These are phyloP conservation scores for Leccinum fuscescens DNA, from an alignment of 1,284 basidiomycete genomes.

Conservation along the genomic window DNA sequence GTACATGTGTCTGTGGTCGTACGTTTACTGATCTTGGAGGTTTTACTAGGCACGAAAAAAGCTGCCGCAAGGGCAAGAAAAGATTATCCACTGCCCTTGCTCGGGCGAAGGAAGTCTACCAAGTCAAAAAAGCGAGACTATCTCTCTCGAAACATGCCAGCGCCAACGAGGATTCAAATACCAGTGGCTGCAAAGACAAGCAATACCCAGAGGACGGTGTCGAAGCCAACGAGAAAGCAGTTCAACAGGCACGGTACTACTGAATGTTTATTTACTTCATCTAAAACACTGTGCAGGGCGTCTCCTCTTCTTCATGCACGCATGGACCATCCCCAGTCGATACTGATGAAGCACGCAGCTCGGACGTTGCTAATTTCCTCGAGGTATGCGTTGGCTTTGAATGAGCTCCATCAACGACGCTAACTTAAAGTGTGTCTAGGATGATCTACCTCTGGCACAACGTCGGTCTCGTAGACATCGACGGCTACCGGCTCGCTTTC, in stretches of 20 bases:
- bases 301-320: not conserved
- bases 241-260: not conserved
- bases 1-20: no score
- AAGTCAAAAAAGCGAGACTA: not conserved
- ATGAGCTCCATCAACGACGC: rapidly evolving
- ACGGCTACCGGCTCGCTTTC: not conserved
- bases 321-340: not conserved
- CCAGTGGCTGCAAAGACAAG: rapidly evolving
- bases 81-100: not conserved
- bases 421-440: not conserved
- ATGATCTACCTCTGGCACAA: not conserved
- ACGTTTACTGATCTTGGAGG: not conserved
- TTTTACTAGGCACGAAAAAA: not conserved
- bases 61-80: not conserved
- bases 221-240: not conserved
- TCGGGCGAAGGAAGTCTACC: not conserved
- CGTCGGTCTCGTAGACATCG: not conserved
- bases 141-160: rapidly evolving
- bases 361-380: not conserved
- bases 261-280: rapidly evolving
- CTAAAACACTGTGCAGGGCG: not conserved
- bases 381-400: not conserved
- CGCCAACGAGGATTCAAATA: not conserved
- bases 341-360: rapidly evolving
- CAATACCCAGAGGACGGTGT: rapidly evolving